Base-by-base conservation (phyloP, 768 basidiomycete species). In the Agaricus subrufescens region DNA sequence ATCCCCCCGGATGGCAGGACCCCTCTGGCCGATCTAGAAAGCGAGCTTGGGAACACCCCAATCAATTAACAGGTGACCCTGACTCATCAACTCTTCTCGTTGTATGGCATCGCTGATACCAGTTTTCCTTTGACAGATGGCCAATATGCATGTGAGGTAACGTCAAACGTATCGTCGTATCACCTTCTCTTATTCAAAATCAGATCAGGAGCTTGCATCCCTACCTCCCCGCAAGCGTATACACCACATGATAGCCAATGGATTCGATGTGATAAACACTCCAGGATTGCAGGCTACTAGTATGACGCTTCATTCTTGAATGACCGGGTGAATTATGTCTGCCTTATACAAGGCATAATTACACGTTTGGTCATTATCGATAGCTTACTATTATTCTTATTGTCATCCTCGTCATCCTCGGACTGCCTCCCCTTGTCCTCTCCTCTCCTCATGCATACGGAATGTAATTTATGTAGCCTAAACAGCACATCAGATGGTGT, bases 171-270 rank as follows among this genome's bases (percentile, higher is more conserved):
- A 62, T 65, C 45, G 29, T 46, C 25, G 48, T 45, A 51, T 43
- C 46, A 59, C 54, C 52, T 49, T 53, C 60, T 51, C 58, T 64
- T 58, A 66, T 50, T 61, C 54, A 58, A 58, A 60, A 42, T 61
- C 52, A 60, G 60, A 52, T 47, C 73, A 83, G 71, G 82, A 83
- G 60, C 72, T 84, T 60, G 67, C 80, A 57, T 74, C 73, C 42
- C 64, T 84, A 43, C 80, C 79, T 46, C 82, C 84, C 15, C 76
- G 85, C 64, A 86, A 87, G 69, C 81, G 85, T 53, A 71, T 79
- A 23, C 85, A 86, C 67, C 84, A 85, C 65, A 80, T 85, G 75
- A 81, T 85, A 69, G 74, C 77, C 34, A 34, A 34, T 47, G 74
- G 75, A 14, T 83, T 80, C 62, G 80, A 85, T 65, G 73, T 82